A percentile compares a stretch with the other conserved stretches of the same genome.
These are phyloP conservation scores for Aspergillus nomiae DNA, from an alignment of 2,329 filamentous ascomycete genomes.

Conservation along the genomic window DNA sequence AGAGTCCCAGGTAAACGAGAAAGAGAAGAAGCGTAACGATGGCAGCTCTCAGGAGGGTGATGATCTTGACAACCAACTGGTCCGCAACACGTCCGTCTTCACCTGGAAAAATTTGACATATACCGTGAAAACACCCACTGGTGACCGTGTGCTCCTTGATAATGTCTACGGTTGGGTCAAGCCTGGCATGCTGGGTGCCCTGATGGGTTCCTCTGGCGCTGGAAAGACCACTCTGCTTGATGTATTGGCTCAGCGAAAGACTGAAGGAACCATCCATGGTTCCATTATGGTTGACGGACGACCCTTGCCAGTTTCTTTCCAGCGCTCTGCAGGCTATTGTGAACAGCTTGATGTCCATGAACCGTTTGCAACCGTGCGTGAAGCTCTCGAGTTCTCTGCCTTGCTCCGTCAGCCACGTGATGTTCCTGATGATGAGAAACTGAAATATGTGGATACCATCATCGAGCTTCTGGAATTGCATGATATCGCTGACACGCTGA, in stretches of 20 bases:
- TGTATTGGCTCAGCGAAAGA: conserved; percentile 71
- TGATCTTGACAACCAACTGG: conserved; percentile 46
- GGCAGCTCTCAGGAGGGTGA: conserved; percentile 20
- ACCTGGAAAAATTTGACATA: conserved; percentile 75
- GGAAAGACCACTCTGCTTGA: conserved; percentile 77
- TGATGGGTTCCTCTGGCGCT: conserved; percentile 77
- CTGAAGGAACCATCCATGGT: conserved; percentile 61
- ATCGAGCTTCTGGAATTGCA: conserved; percentile 65
- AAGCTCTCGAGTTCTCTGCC: conserved; percentile 68
- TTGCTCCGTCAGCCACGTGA: conserved; percentile 59
- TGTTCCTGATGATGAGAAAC: conserved; percentile 59
- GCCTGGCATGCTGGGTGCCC: conserved; percentile 72
- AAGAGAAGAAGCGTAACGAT: conserved; percentile 22
- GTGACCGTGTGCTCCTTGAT: conserved; percentile 61
- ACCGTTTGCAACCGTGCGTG: conserved; percentile 64
- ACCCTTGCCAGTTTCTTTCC: conserved; percentile 61
- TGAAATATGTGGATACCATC: conserved; percentile 66
- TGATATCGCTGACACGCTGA: conserved; percentile 65
- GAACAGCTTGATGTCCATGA: conserved; percentile 71
- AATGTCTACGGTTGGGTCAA: conserved; percentile 75
- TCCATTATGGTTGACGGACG: conserved; percentile 68
- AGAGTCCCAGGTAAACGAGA: conserved; percentile 46
- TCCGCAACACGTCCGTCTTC: conserved; percentile 68
- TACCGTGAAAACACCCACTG: conserved; percentile 63
- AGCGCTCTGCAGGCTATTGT: conserved; percentile 68